Evolutionary conservation across 768 basidiomycete genomes (phyloP), one percentile per base, ranked within the genome.

Genomic region (Hebeloma cylindrosporum): DNA sequence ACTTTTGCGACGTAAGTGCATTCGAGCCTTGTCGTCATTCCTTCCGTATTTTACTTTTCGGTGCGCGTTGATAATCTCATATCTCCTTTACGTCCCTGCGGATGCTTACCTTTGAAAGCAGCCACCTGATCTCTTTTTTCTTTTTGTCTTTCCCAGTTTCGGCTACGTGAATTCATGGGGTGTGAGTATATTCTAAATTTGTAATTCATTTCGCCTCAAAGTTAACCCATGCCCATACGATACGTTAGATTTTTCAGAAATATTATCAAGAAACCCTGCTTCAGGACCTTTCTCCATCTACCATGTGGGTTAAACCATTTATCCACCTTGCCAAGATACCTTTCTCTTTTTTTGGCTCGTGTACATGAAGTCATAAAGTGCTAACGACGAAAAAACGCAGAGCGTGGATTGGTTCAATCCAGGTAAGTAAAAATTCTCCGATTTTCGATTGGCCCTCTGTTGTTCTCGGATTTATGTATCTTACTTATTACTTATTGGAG

Each of bases 361-460:
- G n/a, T n/a, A n/a, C n/a, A n/a, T n/a, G n/a, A n/a, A n/a, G n/a
- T n/a, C n/a, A n/a, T n/a, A n/a, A n/a, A n/a, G n/a, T n/a, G n/a
- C n/a, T n/a, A n/a, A n/a, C n/a, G n/a, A n/a, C n/a, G n/a, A n/a
- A n/a, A n/a, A n/a, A n/a, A 23, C 20, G 38, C 22, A 88, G 86
- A 33, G 78, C 86, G 31, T 90, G 86, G 87, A 89, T 90, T 25
- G 87, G 88, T 4, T 89, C 87, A 1, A 66, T 82, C 17, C 86
- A 88, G 68, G 85, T 80, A 47, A 16, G 47, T 22, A 9, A 29
- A 10, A 32, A 17, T 38, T 34, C 25, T 18, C 22, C 37, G 13
- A 40, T n/a, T 11, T 14, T 38, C 25, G 7, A 17, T 11, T n/a
- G n/a, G n/a, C n/a, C n/a, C n/a, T n/a, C n/a, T n/a, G n/a, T n/a